Evolutionary conservation across 768 basidiomycete genomes (phyloP).

Genomic region (Plicaturopsis crispa): DNA sequence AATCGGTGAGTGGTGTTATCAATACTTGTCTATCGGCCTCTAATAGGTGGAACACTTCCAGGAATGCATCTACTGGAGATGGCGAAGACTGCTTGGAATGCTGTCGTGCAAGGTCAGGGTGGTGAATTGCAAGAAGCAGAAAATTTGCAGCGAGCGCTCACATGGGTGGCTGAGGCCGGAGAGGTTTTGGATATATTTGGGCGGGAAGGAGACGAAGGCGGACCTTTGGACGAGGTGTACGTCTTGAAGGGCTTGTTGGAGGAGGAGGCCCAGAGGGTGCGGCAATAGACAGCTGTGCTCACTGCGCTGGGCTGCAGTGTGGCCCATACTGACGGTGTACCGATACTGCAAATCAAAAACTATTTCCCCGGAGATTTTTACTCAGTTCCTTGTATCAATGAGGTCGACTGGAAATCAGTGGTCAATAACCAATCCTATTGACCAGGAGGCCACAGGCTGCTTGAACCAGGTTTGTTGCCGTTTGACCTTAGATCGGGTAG

Average conservation of each 20-base stretch:
- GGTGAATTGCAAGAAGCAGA: conserved; percentile 8
- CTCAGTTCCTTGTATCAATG: no score
- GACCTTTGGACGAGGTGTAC: conserved; percentile 47
- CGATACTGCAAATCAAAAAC: no score
- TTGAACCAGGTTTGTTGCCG: no score
- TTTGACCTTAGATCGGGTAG: no score
- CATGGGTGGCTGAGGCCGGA: conserved; percentile 29
- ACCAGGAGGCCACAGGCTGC: no score
- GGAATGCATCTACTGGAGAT: conserved; percentile 73
- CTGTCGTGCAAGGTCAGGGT: conserved; percentile 23
- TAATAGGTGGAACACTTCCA: conserved; percentile 19
- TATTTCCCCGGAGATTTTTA: no score
- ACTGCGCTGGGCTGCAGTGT: no score
- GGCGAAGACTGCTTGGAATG: conserved; percentile 76
- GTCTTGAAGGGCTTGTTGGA: conserved; percentile 34
- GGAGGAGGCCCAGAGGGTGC: no score
- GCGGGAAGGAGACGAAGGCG: conserved; percentile 54
- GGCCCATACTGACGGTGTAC: no score
- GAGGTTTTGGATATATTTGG: conserved; percentile 42
- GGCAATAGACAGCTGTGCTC: no score
- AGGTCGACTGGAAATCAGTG: no score
- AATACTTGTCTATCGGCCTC: neutral
- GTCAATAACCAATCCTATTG: no score
- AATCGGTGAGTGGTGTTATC: conserved; percentile 43
- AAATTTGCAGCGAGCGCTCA: conserved; percentile 18